Percentiles rank a stretch among this genome's conserved stretches.
These are phyloP conservation scores for Yueomyces sinensis DNA, from an alignment of 805 yeast species.

Conservation along the genomic window DNA sequence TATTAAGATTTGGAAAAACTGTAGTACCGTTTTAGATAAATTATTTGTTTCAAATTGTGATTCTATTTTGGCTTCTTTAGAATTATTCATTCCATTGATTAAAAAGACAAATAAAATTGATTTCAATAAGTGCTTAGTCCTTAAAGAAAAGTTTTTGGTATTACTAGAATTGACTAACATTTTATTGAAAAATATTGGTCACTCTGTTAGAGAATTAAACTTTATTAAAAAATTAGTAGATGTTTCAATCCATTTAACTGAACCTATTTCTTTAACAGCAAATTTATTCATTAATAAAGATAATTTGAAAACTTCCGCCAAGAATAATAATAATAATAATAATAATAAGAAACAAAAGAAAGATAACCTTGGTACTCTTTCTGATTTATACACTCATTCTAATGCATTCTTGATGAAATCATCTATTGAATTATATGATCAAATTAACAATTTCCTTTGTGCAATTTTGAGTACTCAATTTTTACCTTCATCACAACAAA, in stretches of 20 bases:
- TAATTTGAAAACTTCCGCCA: constrained; percentile 6
- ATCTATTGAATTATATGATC: constrained; percentile 24
- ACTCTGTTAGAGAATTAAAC: constrained; percentile 35
- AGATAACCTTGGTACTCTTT: constrained; percentile 37
- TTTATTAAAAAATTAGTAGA: constrained; percentile 45
- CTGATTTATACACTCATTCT: constrained; percentile 58
- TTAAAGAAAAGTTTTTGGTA: constrained; percentile 12
- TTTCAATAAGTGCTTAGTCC: constrained; percentile 23
- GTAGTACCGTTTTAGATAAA: constrained; percentile 21
- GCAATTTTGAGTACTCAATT: constrained; percentile 33
- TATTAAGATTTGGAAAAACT: constrained; percentile 26
- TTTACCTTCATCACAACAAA: constrained; percentile 51
- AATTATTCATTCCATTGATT: constrained; percentile 43
- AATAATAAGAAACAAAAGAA: constrained; percentile 29
- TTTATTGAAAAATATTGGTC: constrained; percentile 21
- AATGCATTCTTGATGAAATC: constrained; percentile 37
- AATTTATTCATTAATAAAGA: constrained; percentile 7
- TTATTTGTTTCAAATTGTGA: constrained; percentile 33
- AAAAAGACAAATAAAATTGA: constrained; percentile 27
- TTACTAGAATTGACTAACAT: constrained; percentile 12
- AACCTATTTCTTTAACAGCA: constrained; percentile 22
- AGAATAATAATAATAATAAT: constrained; percentile 3
- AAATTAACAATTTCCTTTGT: constrained; percentile 31
- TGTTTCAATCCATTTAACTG: constrained; percentile 32
- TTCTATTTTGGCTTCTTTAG: constrained; percentile 40